These are phyloP conservation scores for Pyricularia grisea DNA, from an alignment of 2,329 filamentous ascomycete genomes.

Conservation along the genomic window DNA sequence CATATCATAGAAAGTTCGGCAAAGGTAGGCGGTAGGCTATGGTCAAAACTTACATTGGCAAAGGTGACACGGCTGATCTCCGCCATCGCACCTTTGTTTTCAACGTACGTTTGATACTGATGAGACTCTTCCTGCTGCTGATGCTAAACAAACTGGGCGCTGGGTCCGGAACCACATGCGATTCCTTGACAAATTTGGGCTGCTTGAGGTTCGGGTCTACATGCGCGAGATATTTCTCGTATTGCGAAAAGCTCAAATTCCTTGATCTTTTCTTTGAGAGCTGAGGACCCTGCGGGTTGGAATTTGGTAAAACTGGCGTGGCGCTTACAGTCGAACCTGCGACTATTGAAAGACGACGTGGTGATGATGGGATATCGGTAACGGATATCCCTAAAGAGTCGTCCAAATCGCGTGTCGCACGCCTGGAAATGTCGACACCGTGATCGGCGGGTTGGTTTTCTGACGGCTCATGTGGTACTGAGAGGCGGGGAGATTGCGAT, in stretches of 20 bases:
- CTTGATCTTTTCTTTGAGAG: slow-evolving; percentile 28
- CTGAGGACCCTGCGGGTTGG: slow-evolving; percentile 28
- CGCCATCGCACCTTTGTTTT: slow-evolving; percentile 31
- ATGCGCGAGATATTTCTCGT: slow-evolving; percentile 40
- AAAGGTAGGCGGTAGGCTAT: no score
- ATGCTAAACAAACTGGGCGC: slow-evolving; percentile 33
- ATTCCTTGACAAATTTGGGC: slow-evolving; percentile 26
- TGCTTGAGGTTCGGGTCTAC: slow-evolving; percentile 32
- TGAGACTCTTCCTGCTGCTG: slow-evolving; percentile 33
- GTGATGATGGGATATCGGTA: neutral
- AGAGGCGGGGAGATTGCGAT: neutral
- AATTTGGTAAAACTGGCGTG: slow-evolving; percentile 16
- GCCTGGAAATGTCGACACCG: neutral
- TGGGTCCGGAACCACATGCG: slow-evolving; percentile 17
- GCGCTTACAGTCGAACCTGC: neutral
- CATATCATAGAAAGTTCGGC: neutral
- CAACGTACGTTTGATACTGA: slow-evolving; percentile 34
- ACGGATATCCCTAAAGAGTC: neutral
- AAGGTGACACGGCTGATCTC: slow-evolving; percentile 20
- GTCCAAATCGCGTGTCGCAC: neutral
- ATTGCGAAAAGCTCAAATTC: slow-evolving; percentile 36
- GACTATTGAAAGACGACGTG: neutral
- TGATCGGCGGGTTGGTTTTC: neutral
- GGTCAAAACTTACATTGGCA: slow-evolving; percentile 2
- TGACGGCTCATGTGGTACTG: neutral